Evolutionary conservation across 129 eudicot species (phyloP), one percentile per base, ranked within the genome.

Genomic region (Logfia minima): DNA sequence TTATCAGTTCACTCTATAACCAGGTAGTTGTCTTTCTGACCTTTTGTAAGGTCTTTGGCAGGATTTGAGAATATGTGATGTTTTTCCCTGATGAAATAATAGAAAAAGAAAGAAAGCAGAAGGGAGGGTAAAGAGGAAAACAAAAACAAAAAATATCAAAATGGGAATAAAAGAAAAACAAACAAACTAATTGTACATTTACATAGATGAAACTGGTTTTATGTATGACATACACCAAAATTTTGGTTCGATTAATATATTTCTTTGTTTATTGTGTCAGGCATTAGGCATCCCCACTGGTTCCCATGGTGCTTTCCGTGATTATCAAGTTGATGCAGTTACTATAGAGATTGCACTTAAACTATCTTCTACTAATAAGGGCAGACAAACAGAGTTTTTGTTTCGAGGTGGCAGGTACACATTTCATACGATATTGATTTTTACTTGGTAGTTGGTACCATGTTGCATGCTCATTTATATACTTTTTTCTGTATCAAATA

Each of bases 261-360:
- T 37, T 66, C 61, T 58, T 37, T 62, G 29, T 81, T 70, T 22
- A 72, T 66, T 22, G 48, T 73, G 68, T 80, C 72, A 95, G 99
- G 99, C 97, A 17, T 79, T 92, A 68, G 99, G 99, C 70, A 77
- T 95, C 83, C 99, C 99, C 34, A 95, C 97, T 4, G 99, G 99
- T 75, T 84, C 97, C 35, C 99, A 95, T 85, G 99, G 96, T 45
- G 97, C 97, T 82, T 95, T 95, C 62, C 96, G 97, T 61, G 97
- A 95, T 92, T 95, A 95, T 87, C 99, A 95, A 84, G 84, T 95
- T 83, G 99, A 95, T 81, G 96, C 99, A 22, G 82, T 95, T 55
- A 95, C 99, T 43, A 74, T 95, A 85, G 92, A 85, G 81, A 74
- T 94, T 70, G 85, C 93, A 74, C 81, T 87, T n/a, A 85, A 68